Conservation (phyloP, 2,329 filamentous ascomycete species). For the Hansfordia pulvinata region DNA sequence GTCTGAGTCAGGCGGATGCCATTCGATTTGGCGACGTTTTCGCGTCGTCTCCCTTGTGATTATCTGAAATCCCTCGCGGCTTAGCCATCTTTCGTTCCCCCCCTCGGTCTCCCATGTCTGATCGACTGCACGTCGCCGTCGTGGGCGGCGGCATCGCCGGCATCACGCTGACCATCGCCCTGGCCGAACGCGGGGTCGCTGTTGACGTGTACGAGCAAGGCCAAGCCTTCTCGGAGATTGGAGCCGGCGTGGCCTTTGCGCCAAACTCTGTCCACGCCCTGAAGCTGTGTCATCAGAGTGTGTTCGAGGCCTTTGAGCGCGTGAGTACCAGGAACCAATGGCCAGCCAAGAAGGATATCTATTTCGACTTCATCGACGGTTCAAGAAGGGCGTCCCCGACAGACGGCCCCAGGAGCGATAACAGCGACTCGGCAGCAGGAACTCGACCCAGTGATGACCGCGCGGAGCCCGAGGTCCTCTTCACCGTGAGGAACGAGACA, state of each 20-base stretch:
- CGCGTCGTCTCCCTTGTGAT: no score
- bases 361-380: slow-evolving; percentile 5
- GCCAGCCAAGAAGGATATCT: slow-evolving; percentile 3
- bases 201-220: background rate
- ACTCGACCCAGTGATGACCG: no score
- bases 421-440: no score
- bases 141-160: background rate
- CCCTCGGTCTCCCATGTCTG: no score
- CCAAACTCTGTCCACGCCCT: slow-evolving; percentile 4
- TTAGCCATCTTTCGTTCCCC: no score
- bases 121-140: no score
- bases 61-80: no score
- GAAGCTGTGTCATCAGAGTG: slow-evolving; percentile 1
- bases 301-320: slow-evolving; percentile 2
- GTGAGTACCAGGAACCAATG: slow-evolving; percentile 3
- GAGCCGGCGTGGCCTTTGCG: slow-evolving; percentile 4
- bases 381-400: no score
- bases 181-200: no score
- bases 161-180: background rate
- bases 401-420: no score
- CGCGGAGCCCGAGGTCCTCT: background rate
- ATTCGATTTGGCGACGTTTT: no score
- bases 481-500: slow-evolving; percentile 1
- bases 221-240: slow-evolving; percentile 1
- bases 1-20: no score